Percentiles rank a stretch among this genome's conserved stretches.
Evolutionary conservation across 495 filamentous ascomycete genomes (phyloP).

Genomic region (Penicillium coffeae): DNA sequence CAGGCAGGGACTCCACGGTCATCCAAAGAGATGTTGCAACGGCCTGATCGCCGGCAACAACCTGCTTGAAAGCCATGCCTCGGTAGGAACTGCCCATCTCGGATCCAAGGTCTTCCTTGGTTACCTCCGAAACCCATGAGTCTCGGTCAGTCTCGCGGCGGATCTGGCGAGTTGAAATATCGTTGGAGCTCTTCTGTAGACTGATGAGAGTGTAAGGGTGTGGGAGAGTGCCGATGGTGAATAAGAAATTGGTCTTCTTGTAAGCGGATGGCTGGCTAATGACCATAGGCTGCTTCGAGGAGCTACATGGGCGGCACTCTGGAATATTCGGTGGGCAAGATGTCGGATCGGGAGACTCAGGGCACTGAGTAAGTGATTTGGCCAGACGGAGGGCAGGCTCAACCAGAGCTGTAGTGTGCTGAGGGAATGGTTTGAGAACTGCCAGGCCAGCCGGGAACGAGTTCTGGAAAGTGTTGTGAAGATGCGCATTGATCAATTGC

Average conservation of each 20-base stretch:
- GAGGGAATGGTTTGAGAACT: conserved; percentile 70
- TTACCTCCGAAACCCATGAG: conserved; percentile 70
- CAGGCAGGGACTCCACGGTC: conserved; percentile 61
- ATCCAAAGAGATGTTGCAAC: conserved; percentile 70
- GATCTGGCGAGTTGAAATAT: conserved; percentile 62
- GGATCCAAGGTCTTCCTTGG: conserved; percentile 61
- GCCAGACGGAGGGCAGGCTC: conserved; percentile 68
- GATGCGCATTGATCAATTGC: conserved; percentile 76
- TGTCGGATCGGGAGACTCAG: conserved; percentile 60
- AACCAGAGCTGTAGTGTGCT: conserved; percentile 68
- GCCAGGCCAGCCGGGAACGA: conserved; percentile 71
- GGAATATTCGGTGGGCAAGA: conserved; percentile 84
- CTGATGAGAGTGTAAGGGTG: conserved; percentile 81
- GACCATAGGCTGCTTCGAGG: conserved; percentile 43
- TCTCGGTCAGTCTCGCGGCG: conserved; percentile 75
- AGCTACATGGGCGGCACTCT: conserved; percentile 69
- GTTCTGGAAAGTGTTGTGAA: conserved; percentile 82
- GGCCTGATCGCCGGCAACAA: conserved; percentile 62
- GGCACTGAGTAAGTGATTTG: conserved; percentile 66
- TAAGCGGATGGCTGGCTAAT: conserved; percentile 57
- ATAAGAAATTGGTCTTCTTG: conserved; percentile 59
- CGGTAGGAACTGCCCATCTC: conserved; percentile 58
- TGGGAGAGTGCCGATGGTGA: conserved; percentile 81
- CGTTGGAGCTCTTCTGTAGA: conserved; percentile 50
- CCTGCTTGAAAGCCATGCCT: conserved; percentile 74